Conservation (phyloP, 768 basidiomycete genomes). For the Pleurotus platypus region DNA sequence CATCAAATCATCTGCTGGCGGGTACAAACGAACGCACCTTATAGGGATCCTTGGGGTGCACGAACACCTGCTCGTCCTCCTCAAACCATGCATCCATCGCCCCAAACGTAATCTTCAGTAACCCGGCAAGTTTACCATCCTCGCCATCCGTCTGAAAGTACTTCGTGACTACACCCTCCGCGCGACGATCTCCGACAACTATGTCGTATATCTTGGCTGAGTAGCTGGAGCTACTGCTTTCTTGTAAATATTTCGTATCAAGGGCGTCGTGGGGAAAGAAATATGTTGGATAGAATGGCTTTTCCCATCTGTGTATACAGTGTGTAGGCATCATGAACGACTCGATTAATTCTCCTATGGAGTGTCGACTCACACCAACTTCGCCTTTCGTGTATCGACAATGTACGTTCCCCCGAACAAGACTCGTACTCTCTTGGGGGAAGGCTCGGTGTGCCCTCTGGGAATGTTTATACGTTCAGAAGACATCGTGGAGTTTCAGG, state of each 20-base stretch:
- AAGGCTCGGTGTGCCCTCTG: constrained; percentile 38
- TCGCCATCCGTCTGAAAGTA: constrained; percentile 24
- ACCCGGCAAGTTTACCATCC: constrained; percentile 33
- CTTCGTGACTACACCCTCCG: constrained; percentile 32
- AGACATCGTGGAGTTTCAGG: background rate
- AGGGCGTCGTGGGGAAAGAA: constrained; percentile 49
- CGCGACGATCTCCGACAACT: constrained; percentile 34
- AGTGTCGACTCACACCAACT: constrained; percentile 47
- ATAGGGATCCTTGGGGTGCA: constrained; percentile 67
- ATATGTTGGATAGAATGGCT: constrained; percentile 48
- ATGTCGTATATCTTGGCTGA: constrained; percentile 40
- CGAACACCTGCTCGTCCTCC: constrained; percentile 59
- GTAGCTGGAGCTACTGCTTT: constrained; percentile 15
- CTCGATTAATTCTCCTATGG: background rate
- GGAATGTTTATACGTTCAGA: background rate
- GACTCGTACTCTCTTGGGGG: constrained; percentile 49
- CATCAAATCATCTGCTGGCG: background rate
- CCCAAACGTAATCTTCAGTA: constrained; percentile 46
- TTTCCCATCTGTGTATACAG: constrained; percentile 46
- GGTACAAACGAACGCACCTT: constrained; percentile 38
- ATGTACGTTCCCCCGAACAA: constrained; percentile 48
- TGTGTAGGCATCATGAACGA: background rate
- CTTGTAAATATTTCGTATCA: constrained; percentile 36
- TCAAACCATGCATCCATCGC: constrained; percentile 65
- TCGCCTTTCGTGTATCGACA: constrained; percentile 53